Evolutionary conservation across 1,139 yeast species (phyloP), one percentile per base, ranked within the genome.

Genomic region (Blastobotrys arbuscula): DNA sequence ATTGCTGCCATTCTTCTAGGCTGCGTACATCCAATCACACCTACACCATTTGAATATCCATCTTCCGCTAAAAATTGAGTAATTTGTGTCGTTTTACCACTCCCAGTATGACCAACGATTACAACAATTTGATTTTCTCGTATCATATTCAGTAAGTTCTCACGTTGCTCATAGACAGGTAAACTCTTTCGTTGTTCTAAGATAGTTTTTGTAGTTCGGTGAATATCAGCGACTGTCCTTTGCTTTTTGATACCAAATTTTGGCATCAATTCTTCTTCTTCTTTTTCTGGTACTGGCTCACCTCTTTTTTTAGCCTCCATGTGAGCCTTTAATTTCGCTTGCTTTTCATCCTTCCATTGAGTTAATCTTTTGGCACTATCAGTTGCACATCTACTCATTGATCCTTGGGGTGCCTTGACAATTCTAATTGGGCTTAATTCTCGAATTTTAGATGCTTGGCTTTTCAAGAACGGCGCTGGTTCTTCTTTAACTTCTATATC

Each of bases 1-100:
- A 82, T 82, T 0, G 97, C 97, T 0, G 97, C 97, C 31, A 92
- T 95, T 60, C 97, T 76, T 64, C 98, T 77, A 1, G 98, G 98
- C 65, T 92, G 98, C 0, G 98, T 92, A 61, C 96, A 85, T 1
- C 86, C 97, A 49, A 92, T 83, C 56, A 80, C 65, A 1, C 78
- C 79, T n/a, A n/a, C n/a, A 5, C 66, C 64, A 1, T 77, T 73
- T 8, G 43, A 24, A 34, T 48, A 48, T 0, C 97, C 96, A 48
- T 80, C 88, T 55, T 88, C 96, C 51, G 78, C 77, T 13, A 92
- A 70, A 60, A 79, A 89, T 63, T 92, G 97, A 0, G 97, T 79
- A 40, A 92, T 70, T 65, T 92, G 97, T 0, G 98, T 92, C 1
- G 97, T 89, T 65, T 92, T 92, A 57, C 98, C 98, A 0, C 97